A percentile compares a stretch with the other conserved stretches of the same genome.
phyloP scores from a whole-genome alignment of 139 green algal species.

The Picochlorum sp. region DNA sequence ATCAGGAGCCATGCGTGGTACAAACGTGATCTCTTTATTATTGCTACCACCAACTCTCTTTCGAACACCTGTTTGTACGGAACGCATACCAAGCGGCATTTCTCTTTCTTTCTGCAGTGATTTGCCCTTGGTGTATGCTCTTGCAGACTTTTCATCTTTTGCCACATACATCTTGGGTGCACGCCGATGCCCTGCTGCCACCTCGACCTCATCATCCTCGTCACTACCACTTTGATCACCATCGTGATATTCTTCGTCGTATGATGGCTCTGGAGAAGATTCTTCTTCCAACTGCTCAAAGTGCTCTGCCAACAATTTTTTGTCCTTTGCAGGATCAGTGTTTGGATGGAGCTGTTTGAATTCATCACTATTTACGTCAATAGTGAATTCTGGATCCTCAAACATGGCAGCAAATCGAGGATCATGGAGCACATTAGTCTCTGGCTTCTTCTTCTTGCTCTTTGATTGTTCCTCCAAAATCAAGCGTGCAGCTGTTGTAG shows the following conservation, averaged over 20 bases:
- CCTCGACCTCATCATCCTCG: conserved; percentile 13
- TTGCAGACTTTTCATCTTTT: conserved; percentile 45
- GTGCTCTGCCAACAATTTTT: conserved; percentile 54
- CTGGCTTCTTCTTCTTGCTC: conserved; percentile 19
- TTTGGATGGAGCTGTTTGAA: conserved; percentile 86
- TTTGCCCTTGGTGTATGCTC: conserved; percentile 50
- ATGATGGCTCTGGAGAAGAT: not conserved
- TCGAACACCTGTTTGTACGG: conserved; percentile 8
- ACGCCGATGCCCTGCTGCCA: not conserved
- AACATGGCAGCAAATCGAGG: conserved; percentile 69
- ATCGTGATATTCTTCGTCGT: no score
- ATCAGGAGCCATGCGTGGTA: conserved; percentile 28
- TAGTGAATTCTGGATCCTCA: conserved; percentile 67
- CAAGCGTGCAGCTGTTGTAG: conserved; percentile 49
- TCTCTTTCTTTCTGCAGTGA: conserved; percentile 34
- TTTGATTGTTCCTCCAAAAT: conserved; percentile 37
- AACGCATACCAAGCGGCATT: conserved; percentile 46
- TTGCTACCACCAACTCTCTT: conserved; percentile 30
- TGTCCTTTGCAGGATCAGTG: conserved; percentile 33
- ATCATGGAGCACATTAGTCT: conserved; percentile 43
- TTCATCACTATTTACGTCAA: conserved; percentile 72
- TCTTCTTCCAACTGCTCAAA: conserved; percentile 34
- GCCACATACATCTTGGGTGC: conserved; percentile 63
- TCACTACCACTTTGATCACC: not conserved
- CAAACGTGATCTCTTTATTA: conserved; percentile 57